Base-by-base conservation (phyloP, 1,284 basidiomycete genomes). In the Irpex sp. region DNA sequence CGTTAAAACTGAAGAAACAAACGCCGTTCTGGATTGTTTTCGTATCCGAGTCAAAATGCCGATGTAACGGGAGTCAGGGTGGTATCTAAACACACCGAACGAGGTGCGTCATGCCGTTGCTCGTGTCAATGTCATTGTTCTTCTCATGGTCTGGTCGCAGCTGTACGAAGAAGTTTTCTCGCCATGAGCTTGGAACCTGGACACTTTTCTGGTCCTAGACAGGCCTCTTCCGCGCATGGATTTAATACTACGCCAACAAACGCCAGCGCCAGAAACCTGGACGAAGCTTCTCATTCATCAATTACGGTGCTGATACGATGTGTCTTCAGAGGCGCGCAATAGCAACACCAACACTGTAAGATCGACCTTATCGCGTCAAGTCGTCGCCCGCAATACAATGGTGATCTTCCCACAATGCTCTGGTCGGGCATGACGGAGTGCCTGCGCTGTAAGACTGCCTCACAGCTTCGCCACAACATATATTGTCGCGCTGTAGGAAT, bases 221-320 rank as follows among this genome's bases (percentile, higher is more conserved):
- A 34, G 54, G 54, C 21, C 8, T 8, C 26, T 17, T 31, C 31
- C 26, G 26, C 26, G 13, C 15, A 17, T 56, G 13, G 34, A 13
- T 17, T 8, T 2, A 9, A 56, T 21, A 47, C 9, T n/a, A 47
- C 44, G 51, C 9, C 11, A 31, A 56, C 54, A 56, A 56, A 56
- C 54, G 54, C 54, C 54, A 56, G 54, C 54, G 54, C 54, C 54
- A 31, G 26, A 58, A 58, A 31, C 37, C 57, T 31, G 57, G 57
- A 11, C 34, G 57, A 44, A 58, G 57, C 54, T 34, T 56, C 54
- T 13, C 13, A 9, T 15, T 34, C 54, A 56, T 56, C 54, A 56
- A 56, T 21, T 56, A 9, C 21, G 17, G 21, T 52, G 19, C 49
- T 51, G 19, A 51, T 51, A 51, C 19, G 49, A 51, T 11, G 40